Conservation (phyloP, 768 basidiomycete genomes). For the Lyophyllum shimeji region DNA sequence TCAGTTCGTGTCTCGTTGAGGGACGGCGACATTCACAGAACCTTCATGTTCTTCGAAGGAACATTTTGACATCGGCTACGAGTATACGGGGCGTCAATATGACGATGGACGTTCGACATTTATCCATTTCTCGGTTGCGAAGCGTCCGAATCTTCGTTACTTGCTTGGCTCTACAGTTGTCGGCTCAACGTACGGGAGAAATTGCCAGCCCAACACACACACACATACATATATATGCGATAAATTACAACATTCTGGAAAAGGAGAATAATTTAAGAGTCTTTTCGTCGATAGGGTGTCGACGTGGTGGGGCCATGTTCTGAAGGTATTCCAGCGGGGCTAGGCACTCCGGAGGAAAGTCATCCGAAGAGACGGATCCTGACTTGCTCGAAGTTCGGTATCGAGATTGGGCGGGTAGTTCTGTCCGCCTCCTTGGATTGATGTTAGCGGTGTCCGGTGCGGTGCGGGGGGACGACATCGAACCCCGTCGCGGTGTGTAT, state of each 20-base stretch:
- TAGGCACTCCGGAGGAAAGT: constrained; percentile 35
- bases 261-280: constrained; percentile 39
- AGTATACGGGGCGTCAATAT: background rate
- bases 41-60: background rate
- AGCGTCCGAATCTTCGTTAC: background rate
- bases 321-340: constrained; percentile 73
- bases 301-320: constrained; percentile 58
- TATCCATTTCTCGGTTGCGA: background rate
- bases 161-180: background rate
- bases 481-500: constrained; percentile 34
- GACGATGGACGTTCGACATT: background rate
- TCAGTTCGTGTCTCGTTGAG: background rate
- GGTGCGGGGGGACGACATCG: constrained; percentile 17
- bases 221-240: background rate
- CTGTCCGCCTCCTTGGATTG: constrained; percentile 7
- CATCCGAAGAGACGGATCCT: constrained; percentile 30
- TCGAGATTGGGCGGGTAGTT: background rate
- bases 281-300: constrained; percentile 65
- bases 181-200: background rate
- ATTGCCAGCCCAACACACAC: background rate
- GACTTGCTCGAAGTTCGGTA: constrained; percentile 19
- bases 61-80: background rate
- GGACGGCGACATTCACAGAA: background rate
- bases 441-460: constrained; percentile 16
- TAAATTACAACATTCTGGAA: constrained; percentile 19